Conservation (phyloP, 768 basidiomycete genomes). For the Trametes cingulata region DNA sequence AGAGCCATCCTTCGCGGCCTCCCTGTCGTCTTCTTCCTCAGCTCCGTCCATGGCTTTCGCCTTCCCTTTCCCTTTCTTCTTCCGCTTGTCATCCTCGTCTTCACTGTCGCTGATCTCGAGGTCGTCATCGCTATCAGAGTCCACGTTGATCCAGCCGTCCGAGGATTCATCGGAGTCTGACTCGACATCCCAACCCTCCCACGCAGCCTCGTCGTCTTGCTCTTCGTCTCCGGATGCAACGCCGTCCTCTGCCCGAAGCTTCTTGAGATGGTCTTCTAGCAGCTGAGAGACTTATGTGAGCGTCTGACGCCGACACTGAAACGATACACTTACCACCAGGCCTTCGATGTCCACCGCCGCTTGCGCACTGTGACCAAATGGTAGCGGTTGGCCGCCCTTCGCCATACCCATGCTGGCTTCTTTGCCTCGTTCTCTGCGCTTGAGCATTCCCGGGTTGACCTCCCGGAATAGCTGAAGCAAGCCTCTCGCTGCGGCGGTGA, state of each 20-base stretch:
- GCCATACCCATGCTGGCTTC: constrained; percentile 78
- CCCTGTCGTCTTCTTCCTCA: constrained; percentile 65
- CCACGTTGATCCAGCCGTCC: constrained; percentile 79
- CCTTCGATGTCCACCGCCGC: constrained; percentile 89
- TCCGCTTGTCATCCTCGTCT: constrained; percentile 51
- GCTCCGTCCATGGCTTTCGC: constrained; percentile 38
- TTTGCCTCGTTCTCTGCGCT: constrained; percentile 89
- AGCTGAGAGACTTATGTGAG: constrained; percentile 51
- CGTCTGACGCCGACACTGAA: not conserved
- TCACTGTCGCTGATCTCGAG: constrained; percentile 88
- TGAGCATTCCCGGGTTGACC: constrained; percentile 91
- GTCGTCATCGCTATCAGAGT: constrained; percentile 63
- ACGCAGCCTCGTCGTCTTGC: constrained; percentile 66
- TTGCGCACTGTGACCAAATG: constrained; percentile 78
- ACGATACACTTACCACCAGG: constrained; percentile 58
- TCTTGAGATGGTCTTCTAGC: constrained; percentile 82
- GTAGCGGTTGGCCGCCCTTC: constrained; percentile 64
- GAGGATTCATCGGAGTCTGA: constrained; percentile 62
- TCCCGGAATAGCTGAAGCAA: constrained; percentile 91
- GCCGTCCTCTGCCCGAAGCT: constrained; percentile 63
- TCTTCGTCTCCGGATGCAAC: constrained; percentile 48
- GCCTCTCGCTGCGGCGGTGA: constrained; percentile 86
- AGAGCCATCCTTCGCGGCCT: constrained; percentile 42
- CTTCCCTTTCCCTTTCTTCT: constrained; percentile 22
- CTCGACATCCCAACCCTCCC: constrained; percentile 90